Conservation (phyloP, 495 filamentous ascomycete genomes). For the Aspergillus mulundensis region DNA sequence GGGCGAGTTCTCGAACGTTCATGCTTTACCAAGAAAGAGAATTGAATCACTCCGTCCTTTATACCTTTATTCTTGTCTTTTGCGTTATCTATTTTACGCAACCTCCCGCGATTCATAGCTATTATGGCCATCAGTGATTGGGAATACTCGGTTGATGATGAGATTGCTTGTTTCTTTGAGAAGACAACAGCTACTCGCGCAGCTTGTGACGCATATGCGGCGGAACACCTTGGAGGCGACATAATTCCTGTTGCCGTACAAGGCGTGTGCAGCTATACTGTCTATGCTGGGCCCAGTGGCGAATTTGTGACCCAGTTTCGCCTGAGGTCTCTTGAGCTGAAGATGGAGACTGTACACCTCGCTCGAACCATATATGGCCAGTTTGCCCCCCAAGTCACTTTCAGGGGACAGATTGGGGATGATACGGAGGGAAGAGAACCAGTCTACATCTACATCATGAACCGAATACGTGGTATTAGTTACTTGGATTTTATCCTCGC, state of each 20-base stretch:
- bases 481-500: slow-evolving; percentile 34
- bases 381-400: slow-evolving; percentile 28
- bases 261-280: slow-evolving; percentile 40
- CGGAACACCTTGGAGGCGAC: slow-evolving; percentile 28
- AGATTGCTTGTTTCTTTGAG: slow-evolving; percentile 35
- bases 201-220: slow-evolving; percentile 31
- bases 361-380: slow-evolving; percentile 30
- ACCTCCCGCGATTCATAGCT: no score
- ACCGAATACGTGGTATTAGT: slow-evolving; percentile 31
- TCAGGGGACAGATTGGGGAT: slow-evolving; percentile 33
- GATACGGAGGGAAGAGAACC: slow-evolving; percentile 29
- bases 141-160: slow-evolving; percentile 34
- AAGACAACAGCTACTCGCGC: slow-evolving; percentile 33
- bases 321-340: slow-evolving; percentile 30
- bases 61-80: no score
- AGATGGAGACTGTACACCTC: slow-evolving; percentile 24
- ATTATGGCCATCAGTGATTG: slow-evolving; percentile 13
- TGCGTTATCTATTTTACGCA: no score
- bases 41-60: no score
- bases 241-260: slow-evolving; percentile 35
- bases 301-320: slow-evolving; percentile 43
- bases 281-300: slow-evolving; percentile 34
- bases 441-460: slow-evolving; percentile 36
- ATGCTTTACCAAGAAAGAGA: no score
- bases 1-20: no score